Evolutionary conservation across 2,329 filamentous ascomycete genomes (phyloP).

Genomic region (Fusarium coffeatum): DNA sequence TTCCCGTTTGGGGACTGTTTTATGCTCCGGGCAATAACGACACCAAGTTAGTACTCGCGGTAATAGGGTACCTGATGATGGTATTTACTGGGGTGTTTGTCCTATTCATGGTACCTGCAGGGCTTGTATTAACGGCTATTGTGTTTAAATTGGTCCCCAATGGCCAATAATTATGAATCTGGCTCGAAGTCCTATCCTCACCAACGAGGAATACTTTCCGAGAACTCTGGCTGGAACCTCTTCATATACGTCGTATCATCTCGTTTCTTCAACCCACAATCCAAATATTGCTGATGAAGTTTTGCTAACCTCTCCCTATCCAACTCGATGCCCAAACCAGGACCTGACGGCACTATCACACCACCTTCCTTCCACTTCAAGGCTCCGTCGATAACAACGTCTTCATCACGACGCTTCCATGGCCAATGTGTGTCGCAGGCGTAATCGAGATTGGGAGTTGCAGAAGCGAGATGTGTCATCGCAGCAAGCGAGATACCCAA

Average conservation of each 20-base stretch:
- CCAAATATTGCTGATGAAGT: slow-evolving; percentile 54
- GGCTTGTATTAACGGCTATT: no score
- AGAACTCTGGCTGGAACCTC: slow-evolving; percentile 52
- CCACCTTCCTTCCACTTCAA: slow-evolving; percentile 54
- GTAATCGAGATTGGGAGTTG: slow-evolving; percentile 56
- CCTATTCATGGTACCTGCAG: no score
- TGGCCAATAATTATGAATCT: no score
- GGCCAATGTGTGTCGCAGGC: slow-evolving; percentile 59
- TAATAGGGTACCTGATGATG: no score
- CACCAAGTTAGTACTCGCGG: no score
- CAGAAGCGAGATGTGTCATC: slow-evolving; percentile 57
- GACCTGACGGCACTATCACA: slow-evolving; percentile 50
- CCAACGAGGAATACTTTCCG: slow-evolving; percentile 50
- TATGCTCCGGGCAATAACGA: no score
- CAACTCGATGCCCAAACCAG: slow-evolving; percentile 54
- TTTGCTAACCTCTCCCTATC: slow-evolving; percentile 51
- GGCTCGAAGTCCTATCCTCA: slow-evolving; percentile 8
- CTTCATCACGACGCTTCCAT: slow-evolving; percentile 57
- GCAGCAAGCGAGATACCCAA: slow-evolving; percentile 57
- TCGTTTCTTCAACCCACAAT: slow-evolving; percentile 52
- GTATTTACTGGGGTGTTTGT: no score
- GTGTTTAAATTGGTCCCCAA: no score
- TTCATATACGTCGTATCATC: slow-evolving; percentile 55
- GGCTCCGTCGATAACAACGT: slow-evolving; percentile 53
- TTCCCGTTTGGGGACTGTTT: no score